Conservation (phyloP, 352 stramenopile species). For the Phytophthora sansomeana region DNA sequence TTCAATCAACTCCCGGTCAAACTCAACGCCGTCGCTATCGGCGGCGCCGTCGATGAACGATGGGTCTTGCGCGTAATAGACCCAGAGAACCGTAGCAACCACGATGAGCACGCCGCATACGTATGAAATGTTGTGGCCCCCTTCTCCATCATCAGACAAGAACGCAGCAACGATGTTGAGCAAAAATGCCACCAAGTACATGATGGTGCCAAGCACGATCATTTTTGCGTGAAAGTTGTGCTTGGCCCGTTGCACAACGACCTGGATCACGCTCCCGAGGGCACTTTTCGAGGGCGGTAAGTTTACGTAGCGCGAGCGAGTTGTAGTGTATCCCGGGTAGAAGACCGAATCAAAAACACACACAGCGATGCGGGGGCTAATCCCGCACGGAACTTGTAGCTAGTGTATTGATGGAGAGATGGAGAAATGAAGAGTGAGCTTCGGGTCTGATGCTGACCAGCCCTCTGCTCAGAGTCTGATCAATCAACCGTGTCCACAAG, state of each 20-base stretch:
- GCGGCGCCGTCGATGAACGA: constrained; percentile 53
- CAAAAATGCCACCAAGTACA: constrained; percentile 47
- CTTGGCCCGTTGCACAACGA: constrained; percentile 39
- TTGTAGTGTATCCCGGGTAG: too few relatives aligned
- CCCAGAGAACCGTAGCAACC: constrained; percentile 52
- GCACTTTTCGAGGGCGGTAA: constrained; percentile 41
- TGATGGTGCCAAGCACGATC: constrained; percentile 39
- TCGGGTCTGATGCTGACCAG: too few relatives aligned
- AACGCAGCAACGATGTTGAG: constrained; percentile 66
- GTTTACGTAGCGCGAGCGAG: constrained; percentile 55
- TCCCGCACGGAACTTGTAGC: too few relatives aligned
- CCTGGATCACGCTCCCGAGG: constrained; percentile 50
- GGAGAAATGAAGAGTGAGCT: too few relatives aligned
- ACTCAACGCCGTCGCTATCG: constrained; percentile 35
- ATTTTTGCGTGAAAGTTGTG: constrained; percentile 40
- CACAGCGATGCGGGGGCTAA: too few relatives aligned
- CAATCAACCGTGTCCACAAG: too few relatives aligned
- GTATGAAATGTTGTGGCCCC: constrained; percentile 54
- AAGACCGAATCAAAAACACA: too few relatives aligned
- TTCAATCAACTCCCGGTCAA: constrained; percentile 49
- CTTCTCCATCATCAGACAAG: constrained; percentile 42
- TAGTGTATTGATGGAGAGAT: too few relatives aligned
- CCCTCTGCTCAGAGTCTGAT: too few relatives aligned
- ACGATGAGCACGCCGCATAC: constrained; percentile 37
- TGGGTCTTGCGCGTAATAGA: constrained; percentile 49